These are phyloP conservation scores for Moricandia arvensis DNA, from an alignment of 345 rosid species.

Conservation along the genomic window DNA sequence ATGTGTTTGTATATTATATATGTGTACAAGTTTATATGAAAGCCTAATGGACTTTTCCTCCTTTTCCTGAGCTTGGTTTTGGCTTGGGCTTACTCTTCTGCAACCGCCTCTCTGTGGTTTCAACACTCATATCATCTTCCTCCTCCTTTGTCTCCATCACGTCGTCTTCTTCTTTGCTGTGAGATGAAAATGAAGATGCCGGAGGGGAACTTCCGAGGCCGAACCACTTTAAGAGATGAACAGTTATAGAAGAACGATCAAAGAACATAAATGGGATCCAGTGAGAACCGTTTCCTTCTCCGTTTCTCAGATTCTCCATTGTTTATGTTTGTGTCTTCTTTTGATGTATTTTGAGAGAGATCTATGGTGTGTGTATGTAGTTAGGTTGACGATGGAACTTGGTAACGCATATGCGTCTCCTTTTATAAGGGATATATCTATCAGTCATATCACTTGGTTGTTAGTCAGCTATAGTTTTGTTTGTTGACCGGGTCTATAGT, in stretches of 20 bases:
- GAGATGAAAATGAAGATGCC: not conserved
- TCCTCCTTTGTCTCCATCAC: not conserved
- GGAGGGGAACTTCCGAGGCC: constrained; percentile 8
- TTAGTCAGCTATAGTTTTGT: constrained; percentile 18
- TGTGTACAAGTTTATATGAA: not conserved
- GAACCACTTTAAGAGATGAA: constrained; percentile 22
- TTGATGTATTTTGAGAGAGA: not conserved
- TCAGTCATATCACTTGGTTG: constrained; percentile 9
- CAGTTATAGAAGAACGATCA: constrained; percentile 11
- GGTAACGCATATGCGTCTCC: constrained; percentile 4
- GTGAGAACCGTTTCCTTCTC: constrained; percentile 8
- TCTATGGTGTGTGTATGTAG: not conserved
- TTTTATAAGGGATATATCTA: not conserved
- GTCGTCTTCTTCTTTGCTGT: constrained; percentile 14
- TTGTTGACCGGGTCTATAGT: constrained; percentile 21
- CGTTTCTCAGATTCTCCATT: constrained; percentile 21
- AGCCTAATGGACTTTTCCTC: constrained; percentile 23
- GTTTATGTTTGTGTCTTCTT: not conserved
- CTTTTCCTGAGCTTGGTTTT: constrained; percentile 8
- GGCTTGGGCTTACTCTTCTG: not conserved
- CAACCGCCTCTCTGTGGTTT: not conserved
- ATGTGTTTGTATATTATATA: not conserved
- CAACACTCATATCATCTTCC: constrained; percentile 3
- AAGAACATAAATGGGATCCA: constrained; percentile 17
- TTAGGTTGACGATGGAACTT: constrained; percentile 35